Evolutionary conservation across 2,329 filamentous ascomycete genomes (phyloP).

Genomic region (Corniculantispora saksenae): DNA sequence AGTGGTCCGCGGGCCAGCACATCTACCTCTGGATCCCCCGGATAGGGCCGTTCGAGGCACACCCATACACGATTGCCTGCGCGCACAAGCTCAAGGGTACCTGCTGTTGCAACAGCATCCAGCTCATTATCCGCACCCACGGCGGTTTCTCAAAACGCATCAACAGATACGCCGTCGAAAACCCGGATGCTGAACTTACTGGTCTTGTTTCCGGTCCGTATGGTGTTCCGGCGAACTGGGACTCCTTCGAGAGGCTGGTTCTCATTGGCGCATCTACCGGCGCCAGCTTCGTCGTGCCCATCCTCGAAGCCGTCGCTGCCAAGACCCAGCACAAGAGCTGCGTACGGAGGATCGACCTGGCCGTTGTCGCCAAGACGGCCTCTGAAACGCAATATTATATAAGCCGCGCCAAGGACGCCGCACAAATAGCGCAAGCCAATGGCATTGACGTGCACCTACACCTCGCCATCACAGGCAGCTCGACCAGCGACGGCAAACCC

Average conservation of each 20-base stretch:
- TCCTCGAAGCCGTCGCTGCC: constrained; percentile 55
- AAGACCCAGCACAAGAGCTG: constrained; percentile 45
- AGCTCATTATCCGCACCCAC: constrained; percentile 58
- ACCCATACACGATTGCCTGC: constrained; percentile 64
- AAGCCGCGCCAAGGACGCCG: constrained; percentile 47
- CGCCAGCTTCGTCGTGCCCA: constrained; percentile 62
- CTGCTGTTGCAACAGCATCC: constrained; percentile 60
- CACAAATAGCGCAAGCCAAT: constrained; percentile 39
- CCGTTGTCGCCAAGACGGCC: constrained; percentile 52
- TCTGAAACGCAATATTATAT: constrained; percentile 59
- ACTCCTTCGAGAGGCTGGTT: constrained; percentile 60
- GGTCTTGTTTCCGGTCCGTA: constrained; percentile 58
- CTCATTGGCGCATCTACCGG: constrained; percentile 64
- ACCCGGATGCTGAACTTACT: constrained; percentile 32
- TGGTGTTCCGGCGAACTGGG: constrained; percentile 56
- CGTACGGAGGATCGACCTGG: constrained; percentile 53
- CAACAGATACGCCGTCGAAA: constrained; percentile 46
- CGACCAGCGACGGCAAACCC: background rate
- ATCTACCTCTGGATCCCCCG: constrained; percentile 62
- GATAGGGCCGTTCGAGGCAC: constrained; percentile 55
- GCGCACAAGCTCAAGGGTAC: constrained; percentile 51
- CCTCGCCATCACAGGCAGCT: constrained; percentile 51
- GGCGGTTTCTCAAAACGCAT: constrained; percentile 58
- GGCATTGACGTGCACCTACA: constrained; percentile 54
- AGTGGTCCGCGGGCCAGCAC: constrained; percentile 61